Percentiles rank a stretch among this genome's conserved stretches.
Evolutionary conservation across 1,284 basidiomycete species (phyloP).

Genomic region (Pholiota adiposa): DNA sequence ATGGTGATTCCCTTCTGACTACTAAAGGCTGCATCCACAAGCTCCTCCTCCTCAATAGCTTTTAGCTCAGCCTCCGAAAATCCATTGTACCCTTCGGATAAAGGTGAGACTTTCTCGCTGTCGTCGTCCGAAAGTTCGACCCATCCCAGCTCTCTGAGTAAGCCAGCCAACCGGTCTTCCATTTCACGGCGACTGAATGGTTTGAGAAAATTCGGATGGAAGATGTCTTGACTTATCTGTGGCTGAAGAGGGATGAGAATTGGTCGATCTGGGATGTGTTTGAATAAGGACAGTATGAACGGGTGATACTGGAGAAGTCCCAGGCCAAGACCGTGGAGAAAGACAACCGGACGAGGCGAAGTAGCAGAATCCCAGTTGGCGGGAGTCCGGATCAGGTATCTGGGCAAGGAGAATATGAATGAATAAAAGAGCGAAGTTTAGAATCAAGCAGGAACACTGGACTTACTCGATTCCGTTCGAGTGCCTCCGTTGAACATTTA

Average conservation of each 20-base stretch:
- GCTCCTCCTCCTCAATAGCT: constrained; percentile 25
- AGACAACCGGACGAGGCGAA: constrained; percentile 74
- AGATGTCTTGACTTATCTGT: constrained; percentile 84
- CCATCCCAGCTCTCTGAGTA: constrained; percentile 74
- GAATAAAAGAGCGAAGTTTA: neutral
- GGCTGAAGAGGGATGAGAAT: constrained; percentile 82
- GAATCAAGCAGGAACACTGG: constrained; percentile 10
- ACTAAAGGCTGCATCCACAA: constrained; percentile 19
- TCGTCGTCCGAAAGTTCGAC: constrained; percentile 36
- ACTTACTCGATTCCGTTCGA: constrained; percentile 72
- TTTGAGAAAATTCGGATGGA: constrained; percentile 71
- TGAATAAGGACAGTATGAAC: constrained; percentile 54
- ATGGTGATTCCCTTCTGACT: constrained; percentile 65
- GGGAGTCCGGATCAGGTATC: constrained; percentile 79
- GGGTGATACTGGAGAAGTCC: constrained; percentile 72
- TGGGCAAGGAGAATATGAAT: constrained; percentile 30
- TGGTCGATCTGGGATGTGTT: constrained; percentile 67
- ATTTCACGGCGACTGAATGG: constrained; percentile 71
- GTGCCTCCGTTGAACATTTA: constrained; percentile 51
- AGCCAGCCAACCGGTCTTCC: constrained; percentile 55
- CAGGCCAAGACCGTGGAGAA: constrained; percentile 87
- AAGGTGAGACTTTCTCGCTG: neutral
- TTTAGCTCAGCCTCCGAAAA: constrained; percentile 20
- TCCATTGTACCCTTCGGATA: no score
- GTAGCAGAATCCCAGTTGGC: constrained; percentile 58